Evolutionary conservation across 169 alveolate genomes (phyloP).

Genomic region (Cardiosporidium cionae): DNA sequence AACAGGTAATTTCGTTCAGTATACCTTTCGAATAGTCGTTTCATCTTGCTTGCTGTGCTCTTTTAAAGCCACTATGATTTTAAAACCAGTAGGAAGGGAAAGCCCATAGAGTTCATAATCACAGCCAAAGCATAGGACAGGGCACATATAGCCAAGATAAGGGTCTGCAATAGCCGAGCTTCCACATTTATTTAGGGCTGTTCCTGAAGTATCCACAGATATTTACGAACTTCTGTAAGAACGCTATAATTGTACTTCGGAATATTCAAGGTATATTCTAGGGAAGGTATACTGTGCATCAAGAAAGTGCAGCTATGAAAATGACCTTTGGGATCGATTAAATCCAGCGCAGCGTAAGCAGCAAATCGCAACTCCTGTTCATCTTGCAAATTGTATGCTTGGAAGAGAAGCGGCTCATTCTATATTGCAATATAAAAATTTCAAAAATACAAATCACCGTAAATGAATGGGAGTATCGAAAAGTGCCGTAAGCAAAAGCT

Average conservation of each 20-base stretch:
- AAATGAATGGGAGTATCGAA: no score
- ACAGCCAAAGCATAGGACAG: conserved; percentile 6
- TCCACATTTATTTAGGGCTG: neutral
- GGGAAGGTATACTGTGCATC: neutral
- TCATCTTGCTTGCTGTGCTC: neutral
- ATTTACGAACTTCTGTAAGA: neutral
- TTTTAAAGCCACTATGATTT: conserved; percentile 19
- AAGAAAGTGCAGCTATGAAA: neutral
- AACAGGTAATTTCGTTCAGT: neutral
- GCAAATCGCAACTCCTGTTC: conserved; percentile 27
- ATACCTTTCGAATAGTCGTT: neutral
- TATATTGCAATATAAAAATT: no score
- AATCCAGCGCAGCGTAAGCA: conserved; percentile 30
- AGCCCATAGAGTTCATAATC: conserved; percentile 10
- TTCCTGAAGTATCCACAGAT: neutral
- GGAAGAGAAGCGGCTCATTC: conserved; percentile 27
- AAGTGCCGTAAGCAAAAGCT: no score
- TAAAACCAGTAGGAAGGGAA: conserved; percentile 17
- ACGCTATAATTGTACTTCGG: neutral
- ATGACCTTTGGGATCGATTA: conserved; percentile 5
- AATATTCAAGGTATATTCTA: neutral
- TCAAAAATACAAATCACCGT: no score
- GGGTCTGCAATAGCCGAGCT: neutral
- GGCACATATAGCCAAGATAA: conserved; percentile 9
- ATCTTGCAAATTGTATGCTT: conserved; percentile 6